Conservation (phyloP, 2,329 filamentous ascomycete genomes). For the Arachnopeziza araneosa region DNA sequence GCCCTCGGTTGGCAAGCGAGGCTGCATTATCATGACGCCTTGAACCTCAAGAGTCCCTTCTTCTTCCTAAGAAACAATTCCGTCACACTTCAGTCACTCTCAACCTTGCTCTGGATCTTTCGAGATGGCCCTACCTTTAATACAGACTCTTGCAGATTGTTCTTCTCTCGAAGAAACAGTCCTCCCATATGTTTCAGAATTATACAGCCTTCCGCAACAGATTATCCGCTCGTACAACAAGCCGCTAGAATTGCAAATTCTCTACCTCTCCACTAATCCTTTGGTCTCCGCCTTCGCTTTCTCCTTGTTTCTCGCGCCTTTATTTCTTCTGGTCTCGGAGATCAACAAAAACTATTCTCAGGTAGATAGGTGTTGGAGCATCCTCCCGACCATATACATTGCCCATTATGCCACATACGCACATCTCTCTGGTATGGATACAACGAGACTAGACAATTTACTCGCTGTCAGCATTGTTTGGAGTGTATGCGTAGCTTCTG, state of each 20-base stretch:
- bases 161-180: slow-evolving; percentile 71
- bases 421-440: slow-evolving; percentile 64
- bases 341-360: slow-evolving; percentile 95
- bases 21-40: not conserved
- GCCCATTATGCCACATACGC: slow-evolving; percentile 82
- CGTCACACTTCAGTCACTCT: not conserved
- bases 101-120: not conserved
- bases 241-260: slow-evolving; percentile 54
- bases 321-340: slow-evolving; percentile 75
- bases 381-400: slow-evolving; percentile 83
- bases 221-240: slow-evolving; percentile 55
- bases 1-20: not conserved
- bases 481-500: slow-evolving; percentile 54
- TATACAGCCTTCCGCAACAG: slow-evolving; percentile 63
- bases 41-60: not conserved
- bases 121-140: slow-evolving; percentile 65
- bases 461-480: slow-evolving; percentile 67
- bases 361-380: slow-evolving; percentile 86
- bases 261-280: slow-evolving; percentile 85
- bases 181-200: slow-evolving; percentile 65
- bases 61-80: not conserved
- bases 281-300: slow-evolving; percentile 69
- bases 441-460: slow-evolving; percentile 65
- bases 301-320: slow-evolving; percentile 61
- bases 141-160: slow-evolving; percentile 68